Evolutionary conservation across 1,139 yeast genomes (phyloP).

Genomic region (Pichia sorboxylosa): DNA sequence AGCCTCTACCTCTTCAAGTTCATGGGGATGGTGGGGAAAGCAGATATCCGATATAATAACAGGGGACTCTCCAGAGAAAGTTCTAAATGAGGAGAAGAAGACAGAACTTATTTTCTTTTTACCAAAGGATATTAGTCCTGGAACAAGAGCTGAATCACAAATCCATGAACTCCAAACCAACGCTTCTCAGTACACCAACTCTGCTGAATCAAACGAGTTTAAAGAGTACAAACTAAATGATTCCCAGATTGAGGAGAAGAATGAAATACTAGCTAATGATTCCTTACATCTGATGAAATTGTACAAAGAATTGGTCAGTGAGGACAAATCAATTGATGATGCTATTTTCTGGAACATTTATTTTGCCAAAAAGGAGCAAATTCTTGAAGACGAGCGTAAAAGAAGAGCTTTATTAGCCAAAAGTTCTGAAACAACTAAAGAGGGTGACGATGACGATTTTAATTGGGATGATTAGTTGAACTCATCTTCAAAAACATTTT

Average conservation of each 20-base stretch:
- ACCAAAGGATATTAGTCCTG: conserved; percentile 23
- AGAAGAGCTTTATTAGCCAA: conserved; percentile 48
- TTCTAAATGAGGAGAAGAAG: conserved; percentile 19
- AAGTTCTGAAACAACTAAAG: conserved; percentile 39
- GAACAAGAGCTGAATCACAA: conserved; percentile 50
- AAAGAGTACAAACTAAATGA: conserved; percentile 22
- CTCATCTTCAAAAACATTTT: too few relatives aligned
- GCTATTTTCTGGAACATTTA: conserved; percentile 71
- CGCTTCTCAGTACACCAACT: conserved; percentile 31
- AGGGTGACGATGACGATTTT: conserved; percentile 40
- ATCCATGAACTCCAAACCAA: conserved; percentile 39
- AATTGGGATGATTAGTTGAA: conserved; percentile 13
- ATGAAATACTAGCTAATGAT: conserved; percentile 29
- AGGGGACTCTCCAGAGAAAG: conserved; percentile 8
- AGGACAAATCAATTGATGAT: neutral
- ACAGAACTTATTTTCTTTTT: conserved; percentile 34
- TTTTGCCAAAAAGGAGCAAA: conserved; percentile 42
- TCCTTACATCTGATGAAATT: conserved; percentile 45
- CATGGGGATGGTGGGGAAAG: conserved; percentile 11
- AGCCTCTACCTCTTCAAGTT: too few relatives aligned
- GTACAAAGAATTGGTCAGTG: conserved; percentile 51
- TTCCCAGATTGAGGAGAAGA: conserved; percentile 28
- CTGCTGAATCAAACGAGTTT: conserved; percentile 10
- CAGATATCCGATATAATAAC: conserved; percentile 4
- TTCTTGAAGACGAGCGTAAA: conserved; percentile 52